Base-by-base conservation (phyloP, 805 yeast genomes). In the Metschnikowia matae region DNA sequence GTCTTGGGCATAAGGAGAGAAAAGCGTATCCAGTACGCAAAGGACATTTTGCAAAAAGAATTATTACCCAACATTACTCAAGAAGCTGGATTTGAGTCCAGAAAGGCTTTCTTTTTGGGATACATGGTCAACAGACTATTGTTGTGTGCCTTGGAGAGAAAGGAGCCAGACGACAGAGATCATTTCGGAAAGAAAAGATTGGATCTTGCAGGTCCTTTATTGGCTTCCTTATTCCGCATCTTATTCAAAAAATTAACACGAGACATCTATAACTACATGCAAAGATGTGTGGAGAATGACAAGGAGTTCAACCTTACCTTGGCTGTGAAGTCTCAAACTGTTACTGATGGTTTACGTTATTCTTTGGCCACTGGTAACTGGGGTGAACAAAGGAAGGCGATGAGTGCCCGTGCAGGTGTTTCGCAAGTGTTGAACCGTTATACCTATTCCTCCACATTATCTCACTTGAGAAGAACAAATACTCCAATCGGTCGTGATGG, bases 371-470 rank as follows among this genome's bases (percentile, higher is more conserved):
- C 99, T 14, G 99, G 99, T 79, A 94, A 94, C 75, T 94, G 99
- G 99, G 99, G 99, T 76, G 99, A 94, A 72, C 99, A 94, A 70
- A 92, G 91, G 84, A 94, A 94, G 70, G 97, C 98, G 13, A 94
- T 94, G 99, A 84, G 94, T 54, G 85, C 97, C 17, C 85, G 96
- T 70, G 99, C 99, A 5, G 99, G 99, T 81, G 99, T 95, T 43
- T 92, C 98, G 26, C 99, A 94, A 77, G 99, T 94, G 58, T 80
- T 94, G 71, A 94, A 94, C 70, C 83, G 99, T 75, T 94, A 94
- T 73, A 94, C 99, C 5, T 94, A 94, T 70, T 89, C 98, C 1
- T 94, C 99, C n/a, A 94, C 99, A 2, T 77, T 94, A 64, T 94
- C 99, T 50, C 99, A 94, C 78, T 85, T 94, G 74, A 85, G 99